Percentiles rank a stretch among this genome's conserved stretches.
Conservation (phyloP, 345 rosid species). For the Citrus reticulata region DNA sequence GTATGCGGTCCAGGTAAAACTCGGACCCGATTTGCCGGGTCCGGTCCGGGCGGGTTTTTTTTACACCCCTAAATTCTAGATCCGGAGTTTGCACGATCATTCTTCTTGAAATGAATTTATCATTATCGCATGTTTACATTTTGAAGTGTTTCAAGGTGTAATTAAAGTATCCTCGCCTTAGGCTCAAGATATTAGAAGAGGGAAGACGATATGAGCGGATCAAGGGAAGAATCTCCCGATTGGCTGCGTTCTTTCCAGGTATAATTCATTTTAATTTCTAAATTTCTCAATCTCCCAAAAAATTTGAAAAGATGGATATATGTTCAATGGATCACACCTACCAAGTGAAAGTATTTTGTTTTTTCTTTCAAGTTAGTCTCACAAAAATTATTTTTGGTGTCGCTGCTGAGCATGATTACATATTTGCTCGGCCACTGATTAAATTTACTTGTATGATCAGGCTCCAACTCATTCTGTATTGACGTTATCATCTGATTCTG, state of each 20-base stretch:
- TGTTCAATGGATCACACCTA: too few relatives aligned
- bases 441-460: conserved; percentile 32
- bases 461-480: conserved; percentile 44
- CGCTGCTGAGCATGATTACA: neutral
- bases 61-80: too few relatives aligned
- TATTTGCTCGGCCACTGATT: neutral
- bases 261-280: neutral
- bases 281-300: neutral
- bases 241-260: conserved; percentile 81
- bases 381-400: too few relatives aligned
- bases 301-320: neutral
- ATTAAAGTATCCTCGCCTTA: too few relatives aligned
- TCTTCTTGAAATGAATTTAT: too few relatives aligned
- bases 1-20: too few relatives aligned
- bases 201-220: conserved; percentile 46
- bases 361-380: neutral
- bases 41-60: too few relatives aligned
- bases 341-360: too few relatives aligned
- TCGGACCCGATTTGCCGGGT: too few relatives aligned
- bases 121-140: too few relatives aligned
- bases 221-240: conserved; percentile 77
- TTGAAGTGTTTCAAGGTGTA: too few relatives aligned
- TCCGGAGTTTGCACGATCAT: too few relatives aligned
- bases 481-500: conserved; percentile 58
- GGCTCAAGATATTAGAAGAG: neutral